phyloP scores from a whole-genome alignment of 306 rosid genomes.

The Dryas alaskensis region DNA sequence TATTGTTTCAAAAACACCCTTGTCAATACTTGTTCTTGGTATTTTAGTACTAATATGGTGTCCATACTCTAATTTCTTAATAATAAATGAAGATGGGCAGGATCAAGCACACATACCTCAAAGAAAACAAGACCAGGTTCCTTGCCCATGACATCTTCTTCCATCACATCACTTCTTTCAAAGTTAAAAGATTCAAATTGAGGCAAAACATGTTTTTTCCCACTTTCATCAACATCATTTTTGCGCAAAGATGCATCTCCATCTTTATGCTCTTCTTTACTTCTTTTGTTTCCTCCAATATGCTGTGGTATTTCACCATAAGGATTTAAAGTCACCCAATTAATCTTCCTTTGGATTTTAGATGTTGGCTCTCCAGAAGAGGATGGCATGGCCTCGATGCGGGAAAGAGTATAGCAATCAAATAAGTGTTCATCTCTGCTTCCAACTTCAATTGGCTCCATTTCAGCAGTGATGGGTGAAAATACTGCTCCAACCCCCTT shows the following conservation, averaged over 20 bases:
- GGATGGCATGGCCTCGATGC: slow-evolving; percentile 55
- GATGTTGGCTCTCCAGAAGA: slow-evolving; percentile 41
- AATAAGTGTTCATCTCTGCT: slow-evolving; percentile 60
- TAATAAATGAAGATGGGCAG: slow-evolving; percentile 9
- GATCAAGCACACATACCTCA: slow-evolving; percentile 65
- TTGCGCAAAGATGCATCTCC: slow-evolving; percentile 22
- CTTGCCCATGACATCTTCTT: slow-evolving; percentile 82
- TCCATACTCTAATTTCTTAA: neutral
- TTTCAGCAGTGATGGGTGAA: slow-evolving; percentile 87
- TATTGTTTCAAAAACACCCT: too few species aligned
- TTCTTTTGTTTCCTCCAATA: slow-evolving; percentile 10
- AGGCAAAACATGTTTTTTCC: slow-evolving; percentile 44
- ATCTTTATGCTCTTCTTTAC: neutral
- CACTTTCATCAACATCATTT: slow-evolving; percentile 21
- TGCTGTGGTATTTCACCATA: slow-evolving; percentile 55
- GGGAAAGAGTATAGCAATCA: slow-evolving; percentile 84
- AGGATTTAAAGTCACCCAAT: slow-evolving; percentile 96
- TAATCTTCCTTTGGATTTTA: slow-evolving; percentile 63
- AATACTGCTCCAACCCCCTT: slow-evolving; percentile 94
- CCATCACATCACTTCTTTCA: slow-evolving; percentile 69
- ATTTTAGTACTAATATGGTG: neutral
- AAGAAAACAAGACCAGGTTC: slow-evolving; percentile 91
- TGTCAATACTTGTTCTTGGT: neutral
- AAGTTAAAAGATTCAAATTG: slow-evolving; percentile 71
- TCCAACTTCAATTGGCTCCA: slow-evolving; percentile 88